Evolutionary conservation across 225 moss, liverwort and hornwort species (phyloP).

Genomic region (Takakia lepidozioides): DNA sequence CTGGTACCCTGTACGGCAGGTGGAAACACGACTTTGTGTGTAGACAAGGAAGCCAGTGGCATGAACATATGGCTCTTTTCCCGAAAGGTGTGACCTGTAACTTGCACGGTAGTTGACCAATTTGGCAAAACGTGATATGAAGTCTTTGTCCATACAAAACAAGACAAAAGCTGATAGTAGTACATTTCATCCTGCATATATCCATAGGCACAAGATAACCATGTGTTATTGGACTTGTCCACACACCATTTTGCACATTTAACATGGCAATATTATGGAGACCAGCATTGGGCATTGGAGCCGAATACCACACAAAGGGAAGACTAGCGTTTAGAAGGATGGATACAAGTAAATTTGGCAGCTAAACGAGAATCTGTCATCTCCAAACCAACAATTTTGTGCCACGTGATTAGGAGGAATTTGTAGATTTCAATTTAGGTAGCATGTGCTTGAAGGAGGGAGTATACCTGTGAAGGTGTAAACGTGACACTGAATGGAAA

Average conservation of each 20-base stretch:
- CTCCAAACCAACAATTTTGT: too few relatives aligned
- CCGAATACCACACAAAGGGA: too few relatives aligned
- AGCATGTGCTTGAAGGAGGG: not conserved
- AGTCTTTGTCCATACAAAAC: conserved; percentile 73
- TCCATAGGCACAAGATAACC: not conserved
- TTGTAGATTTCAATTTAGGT: not conserved
- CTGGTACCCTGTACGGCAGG: conserved; percentile 71
- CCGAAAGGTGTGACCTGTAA: conserved; percentile 62
- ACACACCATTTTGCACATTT: too few relatives aligned
- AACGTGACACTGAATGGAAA: conserved; percentile 68
- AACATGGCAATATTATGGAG: too few relatives aligned
- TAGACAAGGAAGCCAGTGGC: conserved; percentile 62
- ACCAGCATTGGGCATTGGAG: too few relatives aligned
- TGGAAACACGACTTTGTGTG: conserved; percentile 63
- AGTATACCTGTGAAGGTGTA: conserved; percentile 55
- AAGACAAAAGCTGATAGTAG: conserved; percentile 60
- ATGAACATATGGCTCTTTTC: conserved; percentile 61
- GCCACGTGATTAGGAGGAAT: too few relatives aligned
- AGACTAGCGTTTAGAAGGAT: too few relatives aligned
- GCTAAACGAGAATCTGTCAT: too few relatives aligned
- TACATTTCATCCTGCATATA: conserved; percentile 50
- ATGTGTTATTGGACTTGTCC: too few relatives aligned
- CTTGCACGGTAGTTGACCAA: conserved; percentile 60
- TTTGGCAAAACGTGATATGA: conserved; percentile 74
- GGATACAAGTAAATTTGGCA: too few relatives aligned